phyloP scores from a whole-genome alignment of 1,284 basidiomycete genomes.

The Butyriboletus regius region DNA sequence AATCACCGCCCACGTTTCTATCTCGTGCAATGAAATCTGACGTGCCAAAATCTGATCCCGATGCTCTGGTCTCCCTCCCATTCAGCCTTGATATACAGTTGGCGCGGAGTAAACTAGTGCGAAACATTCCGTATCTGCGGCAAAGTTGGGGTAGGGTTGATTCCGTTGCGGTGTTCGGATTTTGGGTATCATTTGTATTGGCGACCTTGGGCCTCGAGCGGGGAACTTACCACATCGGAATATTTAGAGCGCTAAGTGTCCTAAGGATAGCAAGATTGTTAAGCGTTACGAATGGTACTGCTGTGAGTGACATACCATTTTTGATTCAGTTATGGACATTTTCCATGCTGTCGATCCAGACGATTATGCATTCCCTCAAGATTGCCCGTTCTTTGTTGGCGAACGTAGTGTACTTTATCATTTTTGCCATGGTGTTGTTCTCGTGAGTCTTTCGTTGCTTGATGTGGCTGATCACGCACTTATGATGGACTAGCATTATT shows the following conservation, averaged over 20 bases:
- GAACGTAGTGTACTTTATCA: conserved; percentile 82
- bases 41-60: conserved; percentile 20
- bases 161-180: conserved; percentile 72
- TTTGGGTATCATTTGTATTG: conserved; percentile 76
- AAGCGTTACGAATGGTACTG: conserved; percentile 86
- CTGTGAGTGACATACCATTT: conserved; percentile 43
- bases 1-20: conserved; percentile 41
- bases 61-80: conserved; percentile 50
- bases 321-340: neutral
- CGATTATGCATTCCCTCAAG: conserved; percentile 91
- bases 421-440: conserved; percentile 86
- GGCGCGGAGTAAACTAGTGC: conserved; percentile 46
- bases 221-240: conserved; percentile 64
- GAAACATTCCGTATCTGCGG: conserved; percentile 77
- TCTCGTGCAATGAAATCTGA: conserved; percentile 48
- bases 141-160: conserved; percentile 94
- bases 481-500: conserved; percentile 58
- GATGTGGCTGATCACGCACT: neutral
- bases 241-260: conserved; percentile 87
- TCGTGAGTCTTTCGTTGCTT: conserved; percentile 46
- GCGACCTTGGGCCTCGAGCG: conserved; percentile 62
- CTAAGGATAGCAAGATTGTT: conserved; percentile 78
- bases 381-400: conserved; percentile 81
- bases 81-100: conserved; percentile 59
- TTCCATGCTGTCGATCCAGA: conserved; percentile 40